Evolutionary conservation across 2,329 filamentous ascomycete genomes (phyloP), one percentile per base, ranked within the genome.

Genomic region (Trichoderma simmonsii): DNA sequence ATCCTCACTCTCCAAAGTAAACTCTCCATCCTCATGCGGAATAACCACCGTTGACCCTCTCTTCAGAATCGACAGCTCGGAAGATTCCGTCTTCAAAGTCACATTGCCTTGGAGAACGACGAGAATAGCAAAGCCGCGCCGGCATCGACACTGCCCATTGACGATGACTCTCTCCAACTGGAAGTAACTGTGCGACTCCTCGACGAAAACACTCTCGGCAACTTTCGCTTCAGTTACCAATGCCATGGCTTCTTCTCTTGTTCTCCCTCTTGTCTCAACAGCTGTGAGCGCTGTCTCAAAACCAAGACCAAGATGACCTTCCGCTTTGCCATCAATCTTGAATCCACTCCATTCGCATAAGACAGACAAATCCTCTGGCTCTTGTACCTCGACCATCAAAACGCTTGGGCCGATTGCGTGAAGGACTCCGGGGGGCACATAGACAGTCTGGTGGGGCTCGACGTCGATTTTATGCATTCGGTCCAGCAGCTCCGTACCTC

Each of bases 401-500:
- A 73, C 39, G n/a, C 73, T 73, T 24, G 76, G 65, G 12, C 75
- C 74, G 9, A 78, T 77, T 39, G 75, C 67, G 60, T 77, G 76
- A 48, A 78, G 71, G 6, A 71, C 73, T 2, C 75, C 73, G 1
- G 73, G 72, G 8, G 73, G 73, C 2, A 76, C 74, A 60, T 75
- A 74, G n/a, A 76, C 65, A 2, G 73, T 75, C 63, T 75, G 75
- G 18, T 73, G 72, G 9, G 73, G 73, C 48, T 68, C 28, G 1
- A 76, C 72, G 14, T 71, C 64, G 26, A 77, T 51, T 34, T 70
- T 60, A 65, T 76, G 73, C 73, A 76, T 75, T 15, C 57, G 30
- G 4, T 56, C 32, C 15, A 76, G 66, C 43, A 76, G 56, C 21
- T 70, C 51, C 3, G 63, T 67, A 3, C 73, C 73, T 14, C 73